These are phyloP conservation scores for Cyberlindnera maclurae DNA, from an alignment of 805 yeast genomes.

Conservation along the genomic window DNA sequence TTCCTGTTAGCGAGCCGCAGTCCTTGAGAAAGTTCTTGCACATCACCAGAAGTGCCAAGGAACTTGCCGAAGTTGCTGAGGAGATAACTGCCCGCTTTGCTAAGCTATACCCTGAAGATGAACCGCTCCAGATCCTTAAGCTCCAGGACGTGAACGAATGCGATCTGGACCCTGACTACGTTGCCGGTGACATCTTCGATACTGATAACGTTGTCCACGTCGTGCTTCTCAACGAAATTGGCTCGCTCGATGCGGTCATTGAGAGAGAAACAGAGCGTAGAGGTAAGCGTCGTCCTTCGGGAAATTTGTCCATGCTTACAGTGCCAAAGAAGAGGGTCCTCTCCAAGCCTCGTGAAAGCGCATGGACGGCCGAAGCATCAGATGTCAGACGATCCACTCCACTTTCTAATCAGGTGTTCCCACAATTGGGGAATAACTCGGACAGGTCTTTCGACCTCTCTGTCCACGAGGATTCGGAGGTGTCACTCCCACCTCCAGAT, in stretches of 20 bases:
- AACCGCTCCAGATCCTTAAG: constrained; percentile 45
- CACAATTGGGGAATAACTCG: constrained; percentile 13
- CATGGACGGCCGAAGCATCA: constrained; percentile 12
- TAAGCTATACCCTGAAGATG: constrained; percentile 60
- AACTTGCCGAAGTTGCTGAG: constrained; percentile 41
- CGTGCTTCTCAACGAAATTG: constrained; percentile 34
- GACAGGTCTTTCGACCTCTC: constrained; percentile 11
- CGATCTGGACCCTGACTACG: constrained; percentile 75
- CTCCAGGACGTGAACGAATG: constrained; percentile 63
- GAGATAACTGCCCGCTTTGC: constrained; percentile 51
- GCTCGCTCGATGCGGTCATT: constrained; percentile 16
- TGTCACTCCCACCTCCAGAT: constrained; percentile 24
- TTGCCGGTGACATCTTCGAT: constrained; percentile 57
- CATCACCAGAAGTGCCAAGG: constrained; percentile 42
- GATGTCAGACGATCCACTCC: constrained; percentile 30
- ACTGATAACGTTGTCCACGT: constrained; percentile 41
- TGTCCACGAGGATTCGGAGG: constrained; percentile 29
- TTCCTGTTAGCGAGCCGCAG: constrained; percentile 2
- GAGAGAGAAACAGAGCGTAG: constrained; percentile 7
- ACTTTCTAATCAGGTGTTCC: constrained; percentile 32
- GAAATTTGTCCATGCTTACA: constrained; percentile 14
- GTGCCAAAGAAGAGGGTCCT: constrained; percentile 23
- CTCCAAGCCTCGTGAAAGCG: constrained; percentile 5
- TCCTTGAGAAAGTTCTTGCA: constrained; percentile 52
- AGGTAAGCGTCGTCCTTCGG: constrained; percentile 20